Conservation (phyloP, 2,329 filamentous ascomycete species). For the Aspergillus udagawae region DNA sequence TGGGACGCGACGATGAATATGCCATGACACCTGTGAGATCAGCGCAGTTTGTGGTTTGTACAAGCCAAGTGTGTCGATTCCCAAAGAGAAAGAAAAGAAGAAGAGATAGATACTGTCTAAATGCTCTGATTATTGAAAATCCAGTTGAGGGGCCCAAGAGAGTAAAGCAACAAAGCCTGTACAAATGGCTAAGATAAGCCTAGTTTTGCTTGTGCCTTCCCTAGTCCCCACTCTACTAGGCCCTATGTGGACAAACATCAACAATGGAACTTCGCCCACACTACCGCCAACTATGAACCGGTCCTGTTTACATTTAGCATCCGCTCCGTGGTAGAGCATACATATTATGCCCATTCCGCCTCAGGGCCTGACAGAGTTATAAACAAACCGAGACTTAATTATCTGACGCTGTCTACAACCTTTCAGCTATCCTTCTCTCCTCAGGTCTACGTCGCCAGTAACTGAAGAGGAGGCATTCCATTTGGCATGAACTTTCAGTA, state of each 20-base stretch:
- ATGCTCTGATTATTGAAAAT: neutral
- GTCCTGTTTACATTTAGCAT: slow-evolving; percentile 12
- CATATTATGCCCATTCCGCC: neutral
- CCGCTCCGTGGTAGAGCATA: neutral
- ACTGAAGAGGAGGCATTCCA: neutral
- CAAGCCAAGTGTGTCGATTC: neutral
- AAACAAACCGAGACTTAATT: neutral
- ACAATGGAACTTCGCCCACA: slow-evolving; percentile 24
- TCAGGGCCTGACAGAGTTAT: neutral
- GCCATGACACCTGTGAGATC: slow-evolving; percentile 26
- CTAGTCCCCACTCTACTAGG: slow-evolving; percentile 20
- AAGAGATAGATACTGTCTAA: neutral
- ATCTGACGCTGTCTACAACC: neutral
- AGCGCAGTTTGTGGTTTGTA: neutral
- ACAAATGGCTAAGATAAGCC: neutral
- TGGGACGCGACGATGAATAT: slow-evolving; percentile 33
- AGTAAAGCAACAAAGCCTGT: neutral
- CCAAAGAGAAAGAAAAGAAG: neutral
- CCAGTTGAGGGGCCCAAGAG: slow-evolving; percentile 2
- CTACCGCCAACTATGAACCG: neutral
- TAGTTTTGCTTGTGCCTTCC: slow-evolving; percentile 1
- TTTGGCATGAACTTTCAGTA: slow-evolving; percentile 9
- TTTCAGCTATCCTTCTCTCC: neutral
- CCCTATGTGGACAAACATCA: slow-evolving; percentile 36
- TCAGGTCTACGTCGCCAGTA: neutral